Conservation (phyloP, 2,329 filamentous ascomycete species). For the Stylonectria norvegica region DNA sequence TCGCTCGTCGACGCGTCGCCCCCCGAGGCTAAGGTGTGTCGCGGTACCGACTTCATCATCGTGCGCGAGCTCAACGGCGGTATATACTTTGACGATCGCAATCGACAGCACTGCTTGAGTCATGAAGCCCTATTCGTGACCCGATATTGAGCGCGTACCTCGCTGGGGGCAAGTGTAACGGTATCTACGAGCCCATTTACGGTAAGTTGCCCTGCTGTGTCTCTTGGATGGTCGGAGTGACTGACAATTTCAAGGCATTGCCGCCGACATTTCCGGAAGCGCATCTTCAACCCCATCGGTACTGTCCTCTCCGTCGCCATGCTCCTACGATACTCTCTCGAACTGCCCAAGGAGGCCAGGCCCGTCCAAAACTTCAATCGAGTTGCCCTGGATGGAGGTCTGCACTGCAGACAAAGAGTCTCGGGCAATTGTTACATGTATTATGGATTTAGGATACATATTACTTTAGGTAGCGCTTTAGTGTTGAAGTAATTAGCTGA, state of each 20-base stretch:
- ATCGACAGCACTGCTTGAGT: constrained; percentile 71
- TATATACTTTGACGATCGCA: constrained; percentile 91
- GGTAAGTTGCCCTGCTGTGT: constrained; percentile 48
- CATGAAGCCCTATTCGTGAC: constrained; percentile 79
- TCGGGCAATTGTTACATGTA: no score
- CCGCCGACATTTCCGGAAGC: constrained; percentile 79
- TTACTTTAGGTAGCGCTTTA: no score
- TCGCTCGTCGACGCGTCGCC: constrained; percentile 80
- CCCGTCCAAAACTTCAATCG: constrained; percentile 79
- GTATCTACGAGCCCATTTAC: constrained; percentile 97
- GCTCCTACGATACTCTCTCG: constrained; percentile 92
- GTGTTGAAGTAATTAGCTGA: no score
- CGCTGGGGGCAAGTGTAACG: constrained; percentile 81
- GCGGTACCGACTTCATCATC: constrained; percentile 86
- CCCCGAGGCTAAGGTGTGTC: constrained; percentile 79
- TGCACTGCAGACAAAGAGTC: constrained; percentile 39
- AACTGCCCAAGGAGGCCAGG: constrained; percentile 70
- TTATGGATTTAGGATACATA: no score
- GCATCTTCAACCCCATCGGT: constrained; percentile 84
- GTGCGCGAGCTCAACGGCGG: constrained; percentile 89
- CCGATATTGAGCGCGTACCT: constrained; percentile 85
- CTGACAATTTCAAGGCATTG: constrained; percentile 12
- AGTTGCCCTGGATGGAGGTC: constrained; percentile 72
- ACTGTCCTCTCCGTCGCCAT: constrained; percentile 90
- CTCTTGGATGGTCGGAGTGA: neutral